Base-by-base conservation (phyloP, 495 filamentous ascomycete species). In the Daldinia loculata region DNA sequence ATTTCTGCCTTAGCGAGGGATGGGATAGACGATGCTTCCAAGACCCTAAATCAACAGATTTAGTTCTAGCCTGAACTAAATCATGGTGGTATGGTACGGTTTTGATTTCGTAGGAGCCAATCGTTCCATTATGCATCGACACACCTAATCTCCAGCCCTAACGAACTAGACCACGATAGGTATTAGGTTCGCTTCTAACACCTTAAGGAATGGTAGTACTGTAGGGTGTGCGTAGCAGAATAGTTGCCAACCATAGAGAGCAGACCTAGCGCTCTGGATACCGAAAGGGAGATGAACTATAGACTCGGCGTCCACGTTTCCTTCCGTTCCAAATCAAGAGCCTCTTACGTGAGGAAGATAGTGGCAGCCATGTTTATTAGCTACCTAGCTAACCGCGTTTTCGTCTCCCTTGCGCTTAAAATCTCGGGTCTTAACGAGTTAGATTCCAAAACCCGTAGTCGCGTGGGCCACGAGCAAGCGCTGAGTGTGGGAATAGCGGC, bases 111-210 rank as follows among this genome's bases (percentile, higher is more conserved):
- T 60, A 48, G 24, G 27, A 66, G 53, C 69, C 70, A 72, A 69
- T 68, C 56, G 60, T 65, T 53, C 56, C 30, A 53, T 38, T 56
- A 56, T 55, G 34, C 61, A 64, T 24, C 34, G 17, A 57, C 15
- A 61, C 38, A 61, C 41, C 22, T 29, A 59, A 64, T 62, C 65
- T 62, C 63, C 65, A 72, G 70, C 70, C 70, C 65, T 68, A 65
- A 17, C 32, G 30, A 53, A 57, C 70, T 72, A 72, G 43, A 26
- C 70, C 38, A n/a, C 52, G 61, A 62, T 69, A 30, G 70, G 64
- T 22, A 62, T 39, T 58, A 34, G 65, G 15, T 30, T 72, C 70
- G 56, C 34, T 50, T 53, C 56, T 19, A 61, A 22, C 4, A 45
- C 27, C 70, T 52, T 61, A 22, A 48, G 48, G 56, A 57, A 26